Evolutionary conservation across 228 moss, liverwort and hornwort genomes (phyloP).

Genomic region (Sphagnum magellanicum): DNA sequence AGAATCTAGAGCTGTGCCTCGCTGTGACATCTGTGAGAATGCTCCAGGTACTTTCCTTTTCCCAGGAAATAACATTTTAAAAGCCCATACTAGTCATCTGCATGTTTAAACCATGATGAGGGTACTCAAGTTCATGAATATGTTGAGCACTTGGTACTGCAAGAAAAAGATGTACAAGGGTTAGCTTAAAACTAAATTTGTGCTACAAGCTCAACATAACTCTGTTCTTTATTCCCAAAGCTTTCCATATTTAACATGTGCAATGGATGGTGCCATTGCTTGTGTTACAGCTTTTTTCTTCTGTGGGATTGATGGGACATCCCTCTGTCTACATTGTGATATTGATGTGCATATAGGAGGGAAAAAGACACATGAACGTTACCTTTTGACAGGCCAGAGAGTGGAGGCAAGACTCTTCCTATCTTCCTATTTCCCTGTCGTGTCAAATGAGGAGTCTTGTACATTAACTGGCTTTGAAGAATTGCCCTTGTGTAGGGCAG

Average conservation of each 20-base stretch:
- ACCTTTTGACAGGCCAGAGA: conserved; percentile 85
- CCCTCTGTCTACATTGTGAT: conserved; percentile 93
- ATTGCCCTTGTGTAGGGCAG: conserved; percentile 12
- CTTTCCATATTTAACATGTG: no score
- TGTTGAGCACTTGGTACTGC: no score
- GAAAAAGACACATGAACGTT: conserved; percentile 91
- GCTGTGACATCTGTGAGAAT: conserved; percentile 97
- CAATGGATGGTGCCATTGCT: no score
- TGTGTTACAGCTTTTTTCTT: conserved; percentile 81
- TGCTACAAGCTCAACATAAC: no score
- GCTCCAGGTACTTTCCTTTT: conserved; percentile 51
- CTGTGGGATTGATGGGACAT: conserved; percentile 95
- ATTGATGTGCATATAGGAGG: conserved; percentile 96
- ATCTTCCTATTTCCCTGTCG: neutral
- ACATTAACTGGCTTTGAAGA: conserved; percentile 8
- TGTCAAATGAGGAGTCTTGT: neutral
- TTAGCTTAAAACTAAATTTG: no score
- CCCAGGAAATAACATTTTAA: no score
- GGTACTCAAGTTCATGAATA: no score
- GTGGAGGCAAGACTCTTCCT: conserved; percentile 63
- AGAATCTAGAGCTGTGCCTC: conserved; percentile 84
- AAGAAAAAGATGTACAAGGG: no score
- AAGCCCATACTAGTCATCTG: no score
- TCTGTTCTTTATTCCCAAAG: no score
- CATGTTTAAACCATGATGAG: no score